Evolutionary conservation across 2,329 filamentous ascomycete genomes (phyloP).

Genomic region (Apiospora rasikravindrae): DNA sequence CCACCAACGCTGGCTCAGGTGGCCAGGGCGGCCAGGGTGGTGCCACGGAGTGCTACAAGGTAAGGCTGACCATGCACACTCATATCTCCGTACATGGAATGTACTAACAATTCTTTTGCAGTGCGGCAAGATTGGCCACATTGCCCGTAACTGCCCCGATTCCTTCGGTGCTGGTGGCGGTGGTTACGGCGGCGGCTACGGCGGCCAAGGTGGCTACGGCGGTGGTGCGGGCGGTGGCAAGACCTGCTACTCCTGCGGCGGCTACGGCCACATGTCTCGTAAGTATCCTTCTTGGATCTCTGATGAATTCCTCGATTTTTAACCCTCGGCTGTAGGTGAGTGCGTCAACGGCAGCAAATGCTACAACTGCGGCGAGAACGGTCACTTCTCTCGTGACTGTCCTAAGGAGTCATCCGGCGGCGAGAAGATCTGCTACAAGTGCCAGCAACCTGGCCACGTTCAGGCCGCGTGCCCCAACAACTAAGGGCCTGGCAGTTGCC

Average conservation of each 20-base stretch:
- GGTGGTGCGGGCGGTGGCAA: slow-evolving; percentile 62
- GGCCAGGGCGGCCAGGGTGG: slow-evolving; percentile 49
- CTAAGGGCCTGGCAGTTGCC: slow-evolving; percentile 16
- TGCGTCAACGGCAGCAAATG: slow-evolving; percentile 99
- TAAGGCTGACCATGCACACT: slow-evolving; percentile 32
- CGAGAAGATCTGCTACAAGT: slow-evolving; percentile 99
- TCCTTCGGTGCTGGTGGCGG: slow-evolving; percentile 48
- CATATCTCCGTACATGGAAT: neutral
- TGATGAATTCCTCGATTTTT: neutral
- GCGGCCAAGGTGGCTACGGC: slow-evolving; percentile 52
- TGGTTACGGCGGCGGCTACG: slow-evolving; percentile 52
- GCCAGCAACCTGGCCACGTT: slow-evolving; percentile 82
- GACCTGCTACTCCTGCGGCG: slow-evolving; percentile 98
- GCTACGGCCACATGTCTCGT: slow-evolving; percentile 95
- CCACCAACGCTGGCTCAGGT: slow-evolving; percentile 48
- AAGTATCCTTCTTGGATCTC: slow-evolving; percentile 41
- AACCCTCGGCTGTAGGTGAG: slow-evolving; percentile 61
- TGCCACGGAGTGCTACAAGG: slow-evolving; percentile 88
- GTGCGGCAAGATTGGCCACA: slow-evolving; percentile 96
- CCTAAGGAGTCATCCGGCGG: slow-evolving; percentile 83
- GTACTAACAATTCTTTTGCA: neutral
- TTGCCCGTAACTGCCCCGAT: slow-evolving; percentile 87
- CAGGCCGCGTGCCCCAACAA: slow-evolving; percentile 88
- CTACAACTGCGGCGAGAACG: slow-evolving; percentile 97
- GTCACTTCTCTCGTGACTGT: slow-evolving; percentile 95